phyloP scores from a whole-genome alignment of 495 filamentous ascomycete species.

The Saxispiralis lemnorum region DNA sequence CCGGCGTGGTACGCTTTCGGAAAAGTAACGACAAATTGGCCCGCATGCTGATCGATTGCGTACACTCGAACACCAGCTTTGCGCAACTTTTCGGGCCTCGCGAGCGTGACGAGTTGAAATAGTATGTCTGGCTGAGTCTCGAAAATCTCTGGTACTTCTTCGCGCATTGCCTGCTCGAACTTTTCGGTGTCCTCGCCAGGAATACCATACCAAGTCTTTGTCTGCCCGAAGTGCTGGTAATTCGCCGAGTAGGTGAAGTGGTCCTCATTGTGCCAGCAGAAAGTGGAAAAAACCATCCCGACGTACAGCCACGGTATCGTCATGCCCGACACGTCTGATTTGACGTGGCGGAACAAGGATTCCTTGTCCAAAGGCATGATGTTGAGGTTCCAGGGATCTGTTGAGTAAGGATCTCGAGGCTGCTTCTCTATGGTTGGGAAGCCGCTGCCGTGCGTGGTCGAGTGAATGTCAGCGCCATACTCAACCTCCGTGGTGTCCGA shows the following conservation, averaged over 20 bases:
- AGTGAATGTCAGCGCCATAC: slow-evolving; percentile 96
- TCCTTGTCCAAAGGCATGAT: slow-evolving; percentile 79
- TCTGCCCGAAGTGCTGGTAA: slow-evolving; percentile 96
- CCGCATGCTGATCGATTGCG: slow-evolving; percentile 79
- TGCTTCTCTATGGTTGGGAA: slow-evolving; percentile 92
- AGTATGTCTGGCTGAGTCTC: slow-evolving; percentile 92
- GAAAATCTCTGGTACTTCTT: slow-evolving; percentile 89
- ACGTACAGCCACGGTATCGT: slow-evolving; percentile 99
- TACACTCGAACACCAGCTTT: slow-evolving; percentile 90
- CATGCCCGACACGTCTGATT: slow-evolving; percentile 98
- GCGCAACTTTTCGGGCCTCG: slow-evolving; percentile 84
- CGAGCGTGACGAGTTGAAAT: slow-evolving; percentile 88
- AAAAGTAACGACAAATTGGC: slow-evolving; percentile 81
- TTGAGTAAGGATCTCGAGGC: slow-evolving; percentile 66
- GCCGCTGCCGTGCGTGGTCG: slow-evolving; percentile 91
- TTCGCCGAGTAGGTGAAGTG: slow-evolving; percentile 97
- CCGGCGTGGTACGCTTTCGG: slow-evolving; percentile 29
- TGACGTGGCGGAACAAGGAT: slow-evolving; percentile 90
- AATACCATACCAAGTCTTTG: slow-evolving; percentile 99
- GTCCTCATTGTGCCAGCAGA: slow-evolving; percentile 99
- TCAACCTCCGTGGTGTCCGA: slow-evolving; percentile 95
- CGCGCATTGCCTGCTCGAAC: slow-evolving; percentile 86
- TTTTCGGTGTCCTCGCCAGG: slow-evolving; percentile 82
- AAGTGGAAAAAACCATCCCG: slow-evolving; percentile 99
- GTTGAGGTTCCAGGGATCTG: slow-evolving; percentile 92